Base-by-base conservation (phyloP, 1,139 yeast species). In the Diutina ranongensis region DNA sequence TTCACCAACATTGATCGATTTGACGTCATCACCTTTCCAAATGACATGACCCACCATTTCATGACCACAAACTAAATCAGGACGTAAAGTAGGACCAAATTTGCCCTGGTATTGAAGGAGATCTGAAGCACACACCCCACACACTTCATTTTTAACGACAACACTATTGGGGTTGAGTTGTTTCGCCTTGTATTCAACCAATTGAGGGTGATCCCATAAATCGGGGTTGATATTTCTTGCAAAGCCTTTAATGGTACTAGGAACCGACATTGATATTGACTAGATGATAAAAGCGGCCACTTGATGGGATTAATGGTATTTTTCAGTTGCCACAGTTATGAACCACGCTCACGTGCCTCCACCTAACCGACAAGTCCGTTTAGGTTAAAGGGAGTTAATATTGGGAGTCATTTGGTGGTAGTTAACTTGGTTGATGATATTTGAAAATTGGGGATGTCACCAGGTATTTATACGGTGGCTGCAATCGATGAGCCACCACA, bases 161-260 rank as follows among this genome's bases (percentile, higher is more conserved):
- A 77, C 72, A 54, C 69, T 75, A 45, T 61, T 55, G 46, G 52
- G 35, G 35, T 56, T 55, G 49, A 70, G 53, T 40, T 61, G 59
- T 52, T 71, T 71, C 46, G 71, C 70, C 31, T 57, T 58, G 56
- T 64, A 73, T 15, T 61, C 57, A 40, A 67, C 69, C 53, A 64
- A 63, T 52, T 68, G 64, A 40, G 74, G 70, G 45, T 68, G 57
- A 50, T 59, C 60, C 72, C 76, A 74, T 49, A 71, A 62, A 32
- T 63, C 64, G 28, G 28, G 28, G 15, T 54, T 52, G 33, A 62
- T 56, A 44, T 55, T 59, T 33, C 69, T 65, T 45, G 71, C 78
- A 50, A 67, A 69, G 16, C 78, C 78, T 60, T 67, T 58, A 51
- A 68, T 67, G n/a, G 55, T 53, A 34, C 62, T 60, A 44, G 73